Conservation (phyloP, 306 rosid genomes). For the Quillaja saponaria region DNA sequence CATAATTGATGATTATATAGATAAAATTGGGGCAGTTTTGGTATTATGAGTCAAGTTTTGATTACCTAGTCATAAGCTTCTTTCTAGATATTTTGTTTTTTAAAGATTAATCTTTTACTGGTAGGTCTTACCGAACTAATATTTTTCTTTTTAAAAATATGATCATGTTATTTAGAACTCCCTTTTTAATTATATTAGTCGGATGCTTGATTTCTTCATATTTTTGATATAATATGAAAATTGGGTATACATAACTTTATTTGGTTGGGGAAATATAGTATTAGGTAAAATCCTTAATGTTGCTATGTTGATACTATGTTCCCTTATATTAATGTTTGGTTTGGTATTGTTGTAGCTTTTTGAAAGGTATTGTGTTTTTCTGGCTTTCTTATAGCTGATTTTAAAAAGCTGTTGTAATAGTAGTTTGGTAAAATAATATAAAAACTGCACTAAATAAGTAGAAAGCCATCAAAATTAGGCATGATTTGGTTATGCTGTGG, state of each 20-base stretch:
- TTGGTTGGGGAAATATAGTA: background rate
- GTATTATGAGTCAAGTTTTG: constrained; percentile 15
- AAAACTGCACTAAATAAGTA: too few relatives aligned
- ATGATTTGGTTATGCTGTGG: too few relatives aligned
- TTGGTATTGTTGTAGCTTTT: too few relatives aligned
- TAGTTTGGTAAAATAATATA: too few relatives aligned
- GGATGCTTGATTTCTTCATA: constrained; percentile 6
- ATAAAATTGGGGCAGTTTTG: constrained; percentile 36
- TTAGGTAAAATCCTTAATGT: background rate
- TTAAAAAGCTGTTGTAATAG: too few relatives aligned
- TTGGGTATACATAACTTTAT: constrained; percentile 16
- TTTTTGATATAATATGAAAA: constrained; percentile 14
- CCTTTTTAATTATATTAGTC: constrained; percentile 9
- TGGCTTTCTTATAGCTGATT: too few relatives aligned
- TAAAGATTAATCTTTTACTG: constrained; percentile 8
- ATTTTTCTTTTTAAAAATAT: constrained; percentile 1
- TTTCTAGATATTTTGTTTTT: constrained; percentile 11
- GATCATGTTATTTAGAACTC: constrained; percentile 2
- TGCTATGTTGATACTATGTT: background rate
- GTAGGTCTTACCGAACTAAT: constrained; percentile 35
- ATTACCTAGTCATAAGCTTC: constrained; percentile 4
- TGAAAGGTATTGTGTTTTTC: too few relatives aligned
- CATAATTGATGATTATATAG: constrained; percentile 17
- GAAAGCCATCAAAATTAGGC: too few relatives aligned
- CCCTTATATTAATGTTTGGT: too few relatives aligned